Evolutionary conservation across 176 grass and related monocot species (phyloP).

Genomic region (Secale cereale): DNA sequence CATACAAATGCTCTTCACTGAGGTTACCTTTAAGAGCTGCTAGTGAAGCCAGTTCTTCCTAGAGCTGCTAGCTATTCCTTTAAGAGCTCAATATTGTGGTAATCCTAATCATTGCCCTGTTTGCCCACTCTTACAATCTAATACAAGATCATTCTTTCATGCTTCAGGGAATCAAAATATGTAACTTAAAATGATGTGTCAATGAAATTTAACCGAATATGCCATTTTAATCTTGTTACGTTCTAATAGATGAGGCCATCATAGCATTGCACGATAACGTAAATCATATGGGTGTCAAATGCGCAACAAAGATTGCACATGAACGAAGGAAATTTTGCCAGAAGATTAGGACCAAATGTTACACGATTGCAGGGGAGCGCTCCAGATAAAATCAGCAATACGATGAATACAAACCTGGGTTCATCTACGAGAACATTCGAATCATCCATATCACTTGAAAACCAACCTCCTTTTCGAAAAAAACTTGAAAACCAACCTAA

Average conservation of each 20-base stretch:
- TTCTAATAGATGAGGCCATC: not conserved
- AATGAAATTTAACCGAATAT: not conserved
- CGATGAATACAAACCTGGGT: not conserved
- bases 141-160: too few species aligned
- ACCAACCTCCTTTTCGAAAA: too few species aligned
- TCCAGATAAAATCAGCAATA: not conserved
- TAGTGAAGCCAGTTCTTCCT: too few species aligned
- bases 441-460: not conserved
- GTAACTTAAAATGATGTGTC: too few species aligned
- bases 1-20: too few species aligned
- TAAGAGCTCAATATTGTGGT: too few species aligned
- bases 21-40: too few species aligned
- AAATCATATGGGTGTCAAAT: not conserved
- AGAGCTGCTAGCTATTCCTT: too few species aligned
- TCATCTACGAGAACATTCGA: not conserved
- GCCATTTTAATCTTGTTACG: not conserved
- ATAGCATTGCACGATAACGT: not conserved
- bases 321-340: not conserved
- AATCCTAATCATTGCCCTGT: too few species aligned
- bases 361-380: not conserved
- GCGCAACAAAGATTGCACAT: not conserved
- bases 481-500: not conserved
- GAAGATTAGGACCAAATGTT: not conserved
- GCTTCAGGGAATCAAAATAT: too few species aligned
- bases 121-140: too few species aligned